Percentiles rank a stretch among this genome's conserved stretches.
Evolutionary conservation across 805 yeast genomes (phyloP).

Genomic region (Pichia cabralensis): DNA sequence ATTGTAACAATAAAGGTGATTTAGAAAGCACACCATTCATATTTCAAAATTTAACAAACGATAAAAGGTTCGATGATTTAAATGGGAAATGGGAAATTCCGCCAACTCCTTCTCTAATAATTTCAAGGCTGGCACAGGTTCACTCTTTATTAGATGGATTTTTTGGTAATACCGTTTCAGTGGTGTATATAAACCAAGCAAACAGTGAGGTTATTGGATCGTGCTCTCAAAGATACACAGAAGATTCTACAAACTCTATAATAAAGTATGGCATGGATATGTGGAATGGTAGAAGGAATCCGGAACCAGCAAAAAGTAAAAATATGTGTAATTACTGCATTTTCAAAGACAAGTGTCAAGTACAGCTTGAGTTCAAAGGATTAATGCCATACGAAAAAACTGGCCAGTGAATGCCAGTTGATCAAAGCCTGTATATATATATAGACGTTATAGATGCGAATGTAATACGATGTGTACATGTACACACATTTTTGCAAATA

Average conservation of each 20-base stretch:
- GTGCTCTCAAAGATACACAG: slow-evolving; percentile 26
- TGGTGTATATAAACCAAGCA: slow-evolving; percentile 10
- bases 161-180: slow-evolving; percentile 32
- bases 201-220: neutral
- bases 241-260: slow-evolving; percentile 20
- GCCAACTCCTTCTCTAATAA: slow-evolving; percentile 46
- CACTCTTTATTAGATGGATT: slow-evolving; percentile 28
- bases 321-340: slow-evolving; percentile 47
- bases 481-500: too few relatives aligned
- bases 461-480: too few relatives aligned
- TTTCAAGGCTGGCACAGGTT: slow-evolving; percentile 44
- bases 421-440: too few relatives aligned
- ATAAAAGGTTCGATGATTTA: slow-evolving; percentile 1
- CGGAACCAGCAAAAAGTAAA: slow-evolving; percentile 32
- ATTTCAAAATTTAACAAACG: slow-evolving; percentile 1
- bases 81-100: slow-evolving; percentile 39
- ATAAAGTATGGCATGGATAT: slow-evolving; percentile 31
- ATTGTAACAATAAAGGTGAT: neutral
- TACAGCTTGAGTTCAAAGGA: too few relatives aligned
- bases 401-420: too few relatives aligned
- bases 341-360: slow-evolving; percentile 17
- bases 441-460: too few relatives aligned
- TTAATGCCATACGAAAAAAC: too few relatives aligned
- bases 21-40: neutral
- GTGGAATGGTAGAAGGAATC: slow-evolving; percentile 52